Conservation (phyloP, 2,329 filamentous ascomycete genomes). For the Ceratocystis albifundus region DNA sequence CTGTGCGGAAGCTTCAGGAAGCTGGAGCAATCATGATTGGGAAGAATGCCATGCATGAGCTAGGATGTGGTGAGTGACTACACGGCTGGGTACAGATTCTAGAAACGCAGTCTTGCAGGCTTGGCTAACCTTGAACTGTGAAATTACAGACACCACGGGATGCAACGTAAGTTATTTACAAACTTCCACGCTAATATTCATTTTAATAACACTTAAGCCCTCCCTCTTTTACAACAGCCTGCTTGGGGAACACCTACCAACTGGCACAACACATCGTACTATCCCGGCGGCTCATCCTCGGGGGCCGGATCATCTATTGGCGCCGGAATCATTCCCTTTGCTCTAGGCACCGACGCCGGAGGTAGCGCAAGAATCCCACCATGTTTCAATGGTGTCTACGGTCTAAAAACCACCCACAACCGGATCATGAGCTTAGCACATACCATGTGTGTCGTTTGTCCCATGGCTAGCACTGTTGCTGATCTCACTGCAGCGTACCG, state of each 20-base stretch:
- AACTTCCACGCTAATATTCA: not conserved
- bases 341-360: conserved; percentile 63
- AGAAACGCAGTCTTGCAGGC: not conserved
- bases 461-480: conserved; percentile 61
- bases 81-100: conserved; percentile 7
- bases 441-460: conserved; percentile 54
- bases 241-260: conserved; percentile 64
- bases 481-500: conserved; percentile 78
- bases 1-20: conserved; percentile 57
- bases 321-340: conserved; percentile 61
- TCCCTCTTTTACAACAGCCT: conserved; percentile 32
- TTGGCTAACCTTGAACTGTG: not conserved
- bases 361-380: conserved; percentile 64
- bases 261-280: conserved; percentile 64
- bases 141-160: conserved; percentile 56
- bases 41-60: conserved; percentile 69
- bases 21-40: conserved; percentile 65
- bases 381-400: conserved; percentile 67
- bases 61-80: conserved; percentile 50
- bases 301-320: conserved; percentile 61
- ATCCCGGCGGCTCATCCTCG: conserved; percentile 69
- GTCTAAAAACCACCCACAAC: conserved; percentile 67
- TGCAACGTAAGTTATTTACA: conserved; percentile 47
- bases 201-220: not conserved
- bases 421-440: conserved; percentile 49